These are phyloP conservation scores for Candida argentea DNA, from an alignment of 805 yeast genomes.

Conservation along the genomic window DNA sequence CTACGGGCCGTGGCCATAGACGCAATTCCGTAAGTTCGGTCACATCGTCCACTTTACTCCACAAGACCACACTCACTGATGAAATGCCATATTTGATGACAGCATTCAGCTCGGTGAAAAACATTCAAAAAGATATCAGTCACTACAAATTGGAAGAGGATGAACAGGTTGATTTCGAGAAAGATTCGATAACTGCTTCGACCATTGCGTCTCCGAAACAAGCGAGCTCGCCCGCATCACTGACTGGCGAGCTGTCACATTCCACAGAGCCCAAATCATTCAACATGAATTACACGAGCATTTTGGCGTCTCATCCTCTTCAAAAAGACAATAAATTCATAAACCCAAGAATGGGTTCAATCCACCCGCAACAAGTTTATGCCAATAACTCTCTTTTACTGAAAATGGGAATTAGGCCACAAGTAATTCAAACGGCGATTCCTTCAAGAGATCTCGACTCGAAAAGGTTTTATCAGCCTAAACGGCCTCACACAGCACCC, in stretches of 20 bases:
- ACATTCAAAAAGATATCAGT: constrained; percentile 39
- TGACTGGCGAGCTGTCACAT: not conserved
- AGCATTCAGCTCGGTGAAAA: constrained; percentile 57
- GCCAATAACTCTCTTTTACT: constrained; percentile 26
- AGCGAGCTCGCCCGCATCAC: not conserved
- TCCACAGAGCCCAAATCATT: not conserved
- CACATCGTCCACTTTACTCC: constrained; percentile 28
- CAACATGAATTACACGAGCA: not conserved
- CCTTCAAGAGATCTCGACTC: constrained; percentile 5
- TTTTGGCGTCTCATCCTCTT: not conserved
- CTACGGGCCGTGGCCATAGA: constrained; percentile 6
- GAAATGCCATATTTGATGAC: constrained; percentile 58
- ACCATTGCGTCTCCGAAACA: not conserved
- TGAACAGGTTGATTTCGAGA: constrained; percentile 5
- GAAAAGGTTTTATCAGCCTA: not conserved
- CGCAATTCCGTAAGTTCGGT: constrained; percentile 19
- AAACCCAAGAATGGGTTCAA: no score
- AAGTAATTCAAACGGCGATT: constrained; percentile 24
- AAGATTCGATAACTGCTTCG: not conserved
- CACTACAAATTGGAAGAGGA: constrained; percentile 13
- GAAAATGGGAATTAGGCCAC: constrained; percentile 31
- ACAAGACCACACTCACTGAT: constrained; percentile 46
- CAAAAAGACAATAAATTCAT: constrained; percentile 2
- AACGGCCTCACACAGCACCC: not conserved
- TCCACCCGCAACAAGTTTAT: constrained; percentile 24